Base-by-base conservation (phyloP, 169 alveolate genomes). In the Plasmodium gallinaceum region DNA sequence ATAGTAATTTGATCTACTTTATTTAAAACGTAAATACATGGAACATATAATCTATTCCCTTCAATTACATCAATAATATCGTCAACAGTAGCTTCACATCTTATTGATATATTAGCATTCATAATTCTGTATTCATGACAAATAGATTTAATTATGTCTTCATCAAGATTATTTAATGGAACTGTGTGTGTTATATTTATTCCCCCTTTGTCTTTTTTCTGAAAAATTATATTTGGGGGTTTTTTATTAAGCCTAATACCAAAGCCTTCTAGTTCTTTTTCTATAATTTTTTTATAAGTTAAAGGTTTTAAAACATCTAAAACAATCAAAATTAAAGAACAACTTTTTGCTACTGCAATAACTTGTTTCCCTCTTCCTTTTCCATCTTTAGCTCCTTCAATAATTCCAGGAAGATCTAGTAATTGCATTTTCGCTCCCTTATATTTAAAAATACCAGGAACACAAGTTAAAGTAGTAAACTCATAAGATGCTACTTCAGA, bases 401-500 rank as follows among this genome's bases (percentile, higher is more conserved):
- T 92, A 60, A 92, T 93, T 65, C 99, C 99, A 16, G 99, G 99
- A 24, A 98, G 94, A 95, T 98, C 99, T 24, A 98, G 94, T 76
- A 98, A 93, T 93, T 98, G 98, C 60, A 98, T 96, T 93, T 97
- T 97, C 0, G 99, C 98, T 24, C 99, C 99, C 89, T 97, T 97
- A 80, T 96, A 94, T 46, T 89, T 88, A 58, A 96, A 88, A 14
- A 93, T 93, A 5, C 99, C 99, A 12, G 99, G 99, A 48, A 99
- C 99, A 92, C 99, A 98, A 10, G 99, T 98, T 64, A 99, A 95
- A 0, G 99, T 99, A 14, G 99, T 99, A 92, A 99, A 99, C 92
- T 99, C 99, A 91, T 98, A 98, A 32, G 98, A 99, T 16, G 99
- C 99, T 7, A 97, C 98, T 92, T 99, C 99, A 16, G 99, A 98